These are phyloP conservation scores for Pyracantha coccinea DNA, from an alignment of 331 rosid species.

Conservation along the genomic window DNA sequence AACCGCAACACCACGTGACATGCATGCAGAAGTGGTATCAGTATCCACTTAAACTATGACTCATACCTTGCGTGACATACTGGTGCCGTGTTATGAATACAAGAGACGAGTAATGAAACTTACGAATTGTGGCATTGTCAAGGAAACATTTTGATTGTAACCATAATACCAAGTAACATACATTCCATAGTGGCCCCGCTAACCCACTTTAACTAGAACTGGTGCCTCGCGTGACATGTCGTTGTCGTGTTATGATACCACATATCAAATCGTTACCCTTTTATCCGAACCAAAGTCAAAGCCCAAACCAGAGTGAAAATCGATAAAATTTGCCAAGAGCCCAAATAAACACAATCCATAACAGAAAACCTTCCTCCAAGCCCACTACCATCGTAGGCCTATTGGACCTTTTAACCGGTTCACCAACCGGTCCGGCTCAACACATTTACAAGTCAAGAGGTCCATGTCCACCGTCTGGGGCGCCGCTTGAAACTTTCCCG, in stretches of 20 bases:
- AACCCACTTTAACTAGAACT: neutral
- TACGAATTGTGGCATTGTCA: neutral
- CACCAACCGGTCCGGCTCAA: neutral
- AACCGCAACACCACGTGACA: neutral
- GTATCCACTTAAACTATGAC: neutral
- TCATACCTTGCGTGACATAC: neutral
- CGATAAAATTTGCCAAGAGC: neutral
- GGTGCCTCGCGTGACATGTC: neutral
- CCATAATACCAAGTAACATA: no score
- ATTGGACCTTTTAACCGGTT: neutral
- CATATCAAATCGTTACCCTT: neutral
- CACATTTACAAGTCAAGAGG: neutral
- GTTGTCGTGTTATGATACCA: neutral
- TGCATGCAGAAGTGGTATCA: no score
- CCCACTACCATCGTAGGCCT: neutral
- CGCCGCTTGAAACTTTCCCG: constrained; percentile 4
- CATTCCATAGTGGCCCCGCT: accelerated
- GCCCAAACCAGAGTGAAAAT: neutral
- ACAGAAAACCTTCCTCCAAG: neutral
- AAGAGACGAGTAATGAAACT: neutral
- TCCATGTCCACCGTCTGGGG: neutral
- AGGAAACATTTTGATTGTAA: no score
- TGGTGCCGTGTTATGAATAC: neutral
- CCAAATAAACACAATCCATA: neutral
- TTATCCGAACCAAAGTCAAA: neutral